Conservation (phyloP, 768 basidiomycete species). For the Sutorius australiensis region DNA sequence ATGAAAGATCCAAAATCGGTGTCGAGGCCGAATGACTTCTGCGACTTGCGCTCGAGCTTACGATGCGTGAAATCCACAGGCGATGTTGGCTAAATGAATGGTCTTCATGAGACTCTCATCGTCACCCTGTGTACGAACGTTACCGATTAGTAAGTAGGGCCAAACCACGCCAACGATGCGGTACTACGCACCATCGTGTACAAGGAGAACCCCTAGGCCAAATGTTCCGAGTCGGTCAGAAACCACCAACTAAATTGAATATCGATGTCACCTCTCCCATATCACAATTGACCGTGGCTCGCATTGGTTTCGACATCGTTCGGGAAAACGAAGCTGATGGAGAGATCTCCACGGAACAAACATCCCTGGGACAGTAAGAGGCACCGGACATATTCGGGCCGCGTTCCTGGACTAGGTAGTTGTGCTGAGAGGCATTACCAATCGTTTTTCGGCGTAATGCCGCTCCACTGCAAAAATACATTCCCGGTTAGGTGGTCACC, state of each 20-base stretch:
- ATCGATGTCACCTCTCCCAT: constrained; percentile 47
- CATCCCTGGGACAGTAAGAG: background rate
- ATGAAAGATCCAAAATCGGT: background rate
- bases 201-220: constrained; percentile 46
- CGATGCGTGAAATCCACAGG: constrained; percentile 70
- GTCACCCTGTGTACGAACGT: constrained; percentile 36
- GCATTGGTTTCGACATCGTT: constrained; percentile 22
- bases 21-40: too few species aligned
- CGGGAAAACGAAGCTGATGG: background rate
- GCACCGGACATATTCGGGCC: constrained; percentile 2
- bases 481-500: background rate
- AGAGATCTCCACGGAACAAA: background rate
- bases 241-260: background rate
- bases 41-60: constrained; percentile 18
- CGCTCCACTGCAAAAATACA: background rate
- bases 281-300: constrained; percentile 51
- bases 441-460: background rate
- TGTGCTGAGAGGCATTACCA: background rate
- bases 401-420: background rate
- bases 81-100: constrained; percentile 59
- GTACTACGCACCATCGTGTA: constrained; percentile 39
- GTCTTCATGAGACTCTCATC: constrained; percentile 52
- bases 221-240: constrained; percentile 2
- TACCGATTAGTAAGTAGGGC: background rate
- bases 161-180: background rate